Percentiles rank a stretch among this genome's conserved stretches.
These are phyloP conservation scores for Auricularia heimuer DNA, from an alignment of 768 basidiomycete species.

Conservation along the genomic window DNA sequence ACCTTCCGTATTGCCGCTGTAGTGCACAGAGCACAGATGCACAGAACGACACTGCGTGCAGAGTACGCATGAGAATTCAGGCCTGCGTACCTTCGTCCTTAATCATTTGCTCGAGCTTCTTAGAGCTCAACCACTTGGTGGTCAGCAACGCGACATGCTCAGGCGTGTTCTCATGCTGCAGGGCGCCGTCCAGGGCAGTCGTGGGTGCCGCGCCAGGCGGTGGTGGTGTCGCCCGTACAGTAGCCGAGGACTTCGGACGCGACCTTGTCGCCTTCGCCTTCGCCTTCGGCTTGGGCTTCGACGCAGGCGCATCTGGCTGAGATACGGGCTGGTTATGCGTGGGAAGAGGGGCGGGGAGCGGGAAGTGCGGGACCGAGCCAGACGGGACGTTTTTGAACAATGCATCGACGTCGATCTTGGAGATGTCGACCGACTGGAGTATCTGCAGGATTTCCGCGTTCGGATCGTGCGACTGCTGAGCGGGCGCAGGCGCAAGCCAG, in stretches of 20 bases:
- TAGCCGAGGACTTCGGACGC: no score
- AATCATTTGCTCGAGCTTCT: constrained; percentile 59
- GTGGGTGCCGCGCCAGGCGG: not conserved
- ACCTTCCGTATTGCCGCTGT: not conserved
- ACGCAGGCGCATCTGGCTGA: not conserved
- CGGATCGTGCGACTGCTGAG: not conserved
- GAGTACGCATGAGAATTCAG: not conserved
- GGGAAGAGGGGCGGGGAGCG: not conserved
- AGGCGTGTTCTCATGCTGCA: constrained; percentile 10
- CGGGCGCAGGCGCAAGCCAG: not conserved
- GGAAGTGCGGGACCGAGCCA: not conserved
- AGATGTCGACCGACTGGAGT: not conserved
- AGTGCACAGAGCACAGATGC: no score
- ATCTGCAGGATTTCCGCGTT: not conserved
- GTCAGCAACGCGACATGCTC: constrained; percentile 62
- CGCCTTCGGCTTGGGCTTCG: not conserved
- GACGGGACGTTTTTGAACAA: not conserved
- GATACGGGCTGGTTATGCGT: not conserved
- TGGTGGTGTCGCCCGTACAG: not conserved
- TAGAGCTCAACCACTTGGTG: constrained; percentile 68
- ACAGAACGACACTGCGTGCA: no score
- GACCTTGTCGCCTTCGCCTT: not conserved
- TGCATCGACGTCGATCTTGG: not conserved
- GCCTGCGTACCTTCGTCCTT: constrained; percentile 47
- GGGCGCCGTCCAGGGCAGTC: not conserved